Evolutionary conservation across 352 stramenopile genomes (phyloP), one percentile per base, ranked within the genome.

Genomic region (Phytophthora chlamydospora): DNA sequence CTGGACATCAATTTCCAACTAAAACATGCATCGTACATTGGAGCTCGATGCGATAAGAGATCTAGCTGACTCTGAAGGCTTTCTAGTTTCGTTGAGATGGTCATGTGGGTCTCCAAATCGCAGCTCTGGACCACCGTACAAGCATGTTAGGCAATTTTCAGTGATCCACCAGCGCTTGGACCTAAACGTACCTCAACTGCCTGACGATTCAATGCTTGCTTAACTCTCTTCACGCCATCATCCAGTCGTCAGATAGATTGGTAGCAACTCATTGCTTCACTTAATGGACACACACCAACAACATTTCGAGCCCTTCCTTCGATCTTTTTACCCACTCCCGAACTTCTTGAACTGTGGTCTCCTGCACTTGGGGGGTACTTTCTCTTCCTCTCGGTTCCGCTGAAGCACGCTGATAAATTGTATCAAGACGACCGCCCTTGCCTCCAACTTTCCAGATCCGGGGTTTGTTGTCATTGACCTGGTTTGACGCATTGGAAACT

Each of bases 231-330:
- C 35, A 58, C 16, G 6, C 6, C 10, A 38, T 10, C 21, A 16
- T 8, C 8, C 12, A 38, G 10, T 50, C 21, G 21, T 27, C 21
- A 50, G 29, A 27, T 5, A 34, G 19, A 32, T 16, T 6, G 4
- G 1, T 34, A 17, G 4, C 5, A 19, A 35, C 19, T 17, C 43
- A 36, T 13, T 13, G 6, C 1, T 14, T 24, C 2, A 46, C 40
- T n/a, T n/a, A 29, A 27, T 24, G 17, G 16, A 14, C 5, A 43
- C 55, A 4, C 39, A 62, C 55, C 35, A 62, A 38, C 21, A 55
- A 27, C 6, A 36, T 39, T 27, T 49, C 32, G 5, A 62, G 27
- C 29, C 35, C 55, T 3, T 34, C 24, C n/a, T 51, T 50, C 27
- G 44, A 19, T 19, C 19, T 54, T 5, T 24, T 3, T 19, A 62